Evolutionary conservation across 2,329 filamentous ascomycete genomes (phyloP), one percentile per base, ranked within the genome.

Genomic region (Didymella keratinophila): DNA sequence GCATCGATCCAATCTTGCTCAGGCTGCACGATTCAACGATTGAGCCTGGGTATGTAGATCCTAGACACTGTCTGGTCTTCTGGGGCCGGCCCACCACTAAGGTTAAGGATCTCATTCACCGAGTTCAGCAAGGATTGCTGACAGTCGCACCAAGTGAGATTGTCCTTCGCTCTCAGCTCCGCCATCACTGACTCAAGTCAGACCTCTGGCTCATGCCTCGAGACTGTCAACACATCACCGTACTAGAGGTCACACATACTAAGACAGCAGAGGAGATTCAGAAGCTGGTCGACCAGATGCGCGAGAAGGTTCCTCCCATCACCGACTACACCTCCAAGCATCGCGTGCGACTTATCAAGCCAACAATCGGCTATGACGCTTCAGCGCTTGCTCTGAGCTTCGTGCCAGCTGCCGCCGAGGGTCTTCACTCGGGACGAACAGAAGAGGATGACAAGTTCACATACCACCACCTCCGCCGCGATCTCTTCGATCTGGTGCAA

Each of bases 321-420:
- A 85, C 86, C 5, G 85, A 88, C 70, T 88, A 89, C 71, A 87
- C 90, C 0, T 83, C 84, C 69, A 74, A 78, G 4, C 88, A 93
- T 72, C 87, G 90, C 43, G 81, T 90, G 1, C 86, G 91, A 11
- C 86, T 97, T 3, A 86, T 96, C 60, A 95, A 90, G 75, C 94
- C 94, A 1, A 83, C 90, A 73, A 76, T 98, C 44, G 92, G 91
- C 23, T 96, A 90, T 72, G 94, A 98, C 73, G 85, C 91, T 1
- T 89, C 92, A 5, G 94, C 93, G 16, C 82, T 97, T 54, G 94
- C 94, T 1, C 78, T 98, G 32, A 95, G 91, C 25, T 97, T 96
- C 76, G 80, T 97, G 1, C 93, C 94, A 0, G 92, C 91, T 0
- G 84, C 87, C 4, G 87, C 86, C 11, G 89, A 92, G 78, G 63